Conservation (phyloP, 371 early-diverging fungal species). For the Coemansia sp. region DNA sequence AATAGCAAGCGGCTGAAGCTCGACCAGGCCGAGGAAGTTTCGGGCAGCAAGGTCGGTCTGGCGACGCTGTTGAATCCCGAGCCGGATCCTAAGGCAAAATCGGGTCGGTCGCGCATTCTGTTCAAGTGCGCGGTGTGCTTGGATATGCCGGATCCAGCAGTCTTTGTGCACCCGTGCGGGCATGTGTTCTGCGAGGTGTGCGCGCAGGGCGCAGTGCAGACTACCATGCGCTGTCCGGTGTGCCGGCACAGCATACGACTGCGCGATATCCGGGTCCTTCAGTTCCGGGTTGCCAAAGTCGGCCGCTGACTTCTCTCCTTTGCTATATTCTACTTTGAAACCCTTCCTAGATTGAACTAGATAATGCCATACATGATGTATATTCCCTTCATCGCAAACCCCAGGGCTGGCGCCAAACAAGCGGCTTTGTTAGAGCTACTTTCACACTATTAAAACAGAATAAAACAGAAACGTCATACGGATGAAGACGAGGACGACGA, state of each 20-base stretch:
- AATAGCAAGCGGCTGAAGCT: constrained; percentile 7
- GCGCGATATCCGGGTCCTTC: constrained; percentile 37
- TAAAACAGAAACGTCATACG: background rate
- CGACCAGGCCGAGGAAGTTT: background rate
- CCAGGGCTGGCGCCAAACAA: background rate
- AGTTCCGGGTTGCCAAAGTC: constrained; percentile 37
- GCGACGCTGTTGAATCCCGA: constrained; percentile 10
- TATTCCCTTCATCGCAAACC: too few relatives aligned
- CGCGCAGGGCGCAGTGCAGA: constrained; percentile 37
- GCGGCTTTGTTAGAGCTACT: background rate
- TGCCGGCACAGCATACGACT: constrained; percentile 39
- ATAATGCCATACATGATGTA: too few relatives aligned
- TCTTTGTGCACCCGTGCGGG: constrained; percentile 45
- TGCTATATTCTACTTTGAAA: background rate
- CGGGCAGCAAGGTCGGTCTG: constrained; percentile 4
- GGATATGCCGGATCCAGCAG: constrained; percentile 44
- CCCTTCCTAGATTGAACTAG: too few relatives aligned
- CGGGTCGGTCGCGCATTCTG: constrained; percentile 18
- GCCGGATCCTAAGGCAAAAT: background rate
- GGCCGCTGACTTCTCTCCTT: constrained; percentile 4
- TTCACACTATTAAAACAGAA: too few relatives aligned
- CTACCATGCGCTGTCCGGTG: constrained; percentile 39
- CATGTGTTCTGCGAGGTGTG: constrained; percentile 47
- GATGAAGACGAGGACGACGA: constrained; percentile 1
- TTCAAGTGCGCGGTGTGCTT: constrained; percentile 48